Base-by-base conservation (phyloP, 2,329 filamentous ascomycete genomes). In the Claviceps paspali region DNA sequence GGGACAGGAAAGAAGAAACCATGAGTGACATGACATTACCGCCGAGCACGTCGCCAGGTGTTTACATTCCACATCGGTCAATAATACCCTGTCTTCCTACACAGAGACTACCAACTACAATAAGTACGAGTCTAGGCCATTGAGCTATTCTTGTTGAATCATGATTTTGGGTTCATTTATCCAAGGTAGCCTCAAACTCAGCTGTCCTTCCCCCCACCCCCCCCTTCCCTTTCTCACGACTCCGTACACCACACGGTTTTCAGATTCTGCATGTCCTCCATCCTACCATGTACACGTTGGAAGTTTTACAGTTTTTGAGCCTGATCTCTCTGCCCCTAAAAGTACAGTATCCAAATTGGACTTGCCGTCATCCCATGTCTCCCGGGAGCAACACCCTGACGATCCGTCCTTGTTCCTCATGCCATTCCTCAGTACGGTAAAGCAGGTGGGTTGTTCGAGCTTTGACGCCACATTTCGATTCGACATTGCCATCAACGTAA, bases 271-370 rank as follows among this genome's bases (percentile, higher is more conserved):
- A 4, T 33, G n/a, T 17, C 19, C 7, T 17, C 26, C 33, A 41
- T 41, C 31, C 35, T 43, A 45, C 19, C 34, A 46, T 47, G 38
- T 47, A 48, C 45, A 49, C 34, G 35, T 38, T 43, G 36, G 35
- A 45, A 39, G 33, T 34, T n/a, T 40, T 36, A 37, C 28, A 39
- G 22, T 41, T 38, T 33, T 39, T 40, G 27, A 35, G 19, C 30
- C 29, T 22, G 18, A n/a, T 14, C 18, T 21, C 24, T 33, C 33
- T 41, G 36, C 40, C 35, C 38, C 38, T 48, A 47, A 41, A 45
- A 46, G 41, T 52, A 52, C 47, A 50, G 27, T 49, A 44, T 49
- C 44, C 48, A 50, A 50, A 41, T 41, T 40, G 29, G 40, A 38
- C 35, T 23, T 21, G 18, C 28, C 34, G 30, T 40, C 27, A 8